Evolutionary conservation across 768 basidiomycete species (phyloP), one percentile per base, ranked within the genome.

Genomic region (Russula compacta): DNA sequence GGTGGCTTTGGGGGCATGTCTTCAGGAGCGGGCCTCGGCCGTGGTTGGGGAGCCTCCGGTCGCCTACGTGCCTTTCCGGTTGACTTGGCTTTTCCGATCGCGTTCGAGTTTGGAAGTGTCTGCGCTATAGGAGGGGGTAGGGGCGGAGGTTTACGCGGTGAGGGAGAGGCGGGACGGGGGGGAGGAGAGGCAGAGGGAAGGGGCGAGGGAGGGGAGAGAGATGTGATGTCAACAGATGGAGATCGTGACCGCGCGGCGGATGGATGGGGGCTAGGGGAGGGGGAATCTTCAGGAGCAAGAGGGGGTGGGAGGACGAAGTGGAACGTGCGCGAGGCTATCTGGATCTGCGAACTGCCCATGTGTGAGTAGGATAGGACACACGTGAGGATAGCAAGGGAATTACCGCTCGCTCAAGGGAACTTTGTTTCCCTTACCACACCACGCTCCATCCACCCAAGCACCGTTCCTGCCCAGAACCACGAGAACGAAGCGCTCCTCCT

Each of bases 371-470:
- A 69, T n/a, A 64, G 52, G 43, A 53, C 66, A 50, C 8, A 42
- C 24, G 35, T 49, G 29, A 14, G 36, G 8, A 44, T 14, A 33
- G 36, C 21, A 47, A 32, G 40, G 39, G 12, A 73, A 78, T 53
- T 60, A 93, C 95, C 91, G 81, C 71, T 93, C 91, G 40, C 86
- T 79, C 21, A 99, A 76, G 35, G 89, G 82, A n/a, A 93, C 88
- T 62, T 85, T 83, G 62, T 88, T 87, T 15, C 95, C 92, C 65
- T 89, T 86, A 11, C 87, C 89, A 52, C 85, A 86, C 90, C 95
- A 99, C n/a, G 90, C 84, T 35, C 94, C 95, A 66, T 98, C 94
- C 5, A 99, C 93, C 89, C 95, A 98, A 17, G 94, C 94, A 12
- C 97, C 97, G 68, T 99, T 98, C 60, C 97, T 79, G n/a, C 97